A percentile compares a stretch with the other conserved stretches of the same genome.
Evolutionary conservation across 306 rosid genomes (phyloP).

Genomic region (Vigna nakashimae): DNA sequence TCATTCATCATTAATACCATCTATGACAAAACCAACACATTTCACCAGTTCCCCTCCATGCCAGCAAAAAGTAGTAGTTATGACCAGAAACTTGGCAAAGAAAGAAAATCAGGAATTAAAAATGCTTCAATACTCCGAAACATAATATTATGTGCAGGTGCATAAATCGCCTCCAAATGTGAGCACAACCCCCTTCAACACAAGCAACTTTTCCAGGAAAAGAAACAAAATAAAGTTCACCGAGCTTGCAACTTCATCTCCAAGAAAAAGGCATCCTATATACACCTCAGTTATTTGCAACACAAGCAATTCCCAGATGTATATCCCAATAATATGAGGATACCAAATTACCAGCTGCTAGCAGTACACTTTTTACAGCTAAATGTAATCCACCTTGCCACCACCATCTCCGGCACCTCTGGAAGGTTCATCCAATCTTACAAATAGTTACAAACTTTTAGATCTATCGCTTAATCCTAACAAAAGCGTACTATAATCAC

Average conservation of each 20-base stretch:
- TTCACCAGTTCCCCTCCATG: constrained; percentile 33
- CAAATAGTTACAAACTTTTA: constrained; percentile 12
- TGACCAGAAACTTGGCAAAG: constrained; percentile 30
- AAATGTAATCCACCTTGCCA: constrained; percentile 30
- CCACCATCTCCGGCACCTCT: constrained; percentile 38
- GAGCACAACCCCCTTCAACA: constrained; percentile 26
- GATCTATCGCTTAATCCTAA: constrained; percentile 41
- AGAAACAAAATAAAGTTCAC: constrained; percentile 5
- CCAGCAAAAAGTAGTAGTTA: constrained; percentile 37
- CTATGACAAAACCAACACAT: constrained; percentile 27
- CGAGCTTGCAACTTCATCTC: constrained; percentile 45
- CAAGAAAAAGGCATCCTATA: constrained; percentile 41
- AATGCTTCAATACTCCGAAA: constrained; percentile 31
- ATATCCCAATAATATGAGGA: constrained; percentile 32
- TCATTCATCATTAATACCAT: constrained; percentile 21
- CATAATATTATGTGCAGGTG: constrained; percentile 32
- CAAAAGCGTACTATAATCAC: constrained; percentile 18
- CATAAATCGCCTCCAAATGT: constrained; percentile 29
- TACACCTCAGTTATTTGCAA: constrained; percentile 34
- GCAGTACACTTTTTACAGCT: constrained; percentile 28
- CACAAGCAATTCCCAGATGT: constrained; percentile 25
- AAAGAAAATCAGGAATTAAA: constrained; percentile 27
- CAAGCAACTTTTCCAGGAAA: constrained; percentile 17
- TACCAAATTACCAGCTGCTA: constrained; percentile 40
- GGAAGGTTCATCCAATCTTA: constrained; percentile 30